phyloP scores from a whole-genome alignment of 257 asterid genomes.

The Leonotis leonurus region DNA sequence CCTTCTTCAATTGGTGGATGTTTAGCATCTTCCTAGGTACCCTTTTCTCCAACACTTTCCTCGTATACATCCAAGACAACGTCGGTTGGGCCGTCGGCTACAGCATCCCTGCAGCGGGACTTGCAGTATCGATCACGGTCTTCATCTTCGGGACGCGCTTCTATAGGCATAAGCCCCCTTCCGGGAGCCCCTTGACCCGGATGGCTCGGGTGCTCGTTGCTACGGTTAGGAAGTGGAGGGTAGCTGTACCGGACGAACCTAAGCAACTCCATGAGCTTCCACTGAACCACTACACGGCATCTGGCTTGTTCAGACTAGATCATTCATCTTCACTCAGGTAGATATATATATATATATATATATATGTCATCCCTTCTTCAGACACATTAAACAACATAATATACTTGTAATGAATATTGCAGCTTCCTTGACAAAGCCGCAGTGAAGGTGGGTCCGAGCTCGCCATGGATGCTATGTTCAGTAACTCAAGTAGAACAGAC shows the following conservation, averaged over 20 bases:
- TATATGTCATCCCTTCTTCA: no score
- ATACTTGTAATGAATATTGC: no score
- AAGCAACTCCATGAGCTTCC: slow-evolving; percentile 43
- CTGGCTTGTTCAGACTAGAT: slow-evolving; percentile 37
- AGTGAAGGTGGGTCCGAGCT: slow-evolving; percentile 19
- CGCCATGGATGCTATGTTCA: slow-evolving; percentile 47
- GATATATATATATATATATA: no score
- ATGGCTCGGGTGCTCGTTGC: slow-evolving; percentile 60
- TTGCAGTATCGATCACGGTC: slow-evolving; percentile 35
- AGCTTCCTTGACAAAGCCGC: slow-evolving; percentile 66
- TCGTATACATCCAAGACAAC: slow-evolving; percentile 50
- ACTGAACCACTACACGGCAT: slow-evolving; percentile 32
- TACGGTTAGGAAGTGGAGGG: slow-evolving; percentile 38
- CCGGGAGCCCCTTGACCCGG: slow-evolving; percentile 50
- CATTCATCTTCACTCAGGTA: slow-evolving; percentile 50
- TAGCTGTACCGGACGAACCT: slow-evolving; percentile 41
- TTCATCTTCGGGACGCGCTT: slow-evolving; percentile 42
- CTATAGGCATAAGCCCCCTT: slow-evolving; percentile 45
- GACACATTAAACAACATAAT: no score
- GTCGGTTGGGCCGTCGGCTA: slow-evolving; percentile 57
- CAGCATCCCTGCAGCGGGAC: slow-evolving; percentile 44
- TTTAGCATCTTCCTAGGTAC: slow-evolving; percentile 62
- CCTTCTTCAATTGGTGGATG: slow-evolving; percentile 82
- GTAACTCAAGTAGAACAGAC: slow-evolving; percentile 78
- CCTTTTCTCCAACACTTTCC: slow-evolving; percentile 49